These are phyloP conservation scores for Solanum aculeatissimum DNA, from an alignment of 305 asterid genomes.

Conservation along the genomic window DNA sequence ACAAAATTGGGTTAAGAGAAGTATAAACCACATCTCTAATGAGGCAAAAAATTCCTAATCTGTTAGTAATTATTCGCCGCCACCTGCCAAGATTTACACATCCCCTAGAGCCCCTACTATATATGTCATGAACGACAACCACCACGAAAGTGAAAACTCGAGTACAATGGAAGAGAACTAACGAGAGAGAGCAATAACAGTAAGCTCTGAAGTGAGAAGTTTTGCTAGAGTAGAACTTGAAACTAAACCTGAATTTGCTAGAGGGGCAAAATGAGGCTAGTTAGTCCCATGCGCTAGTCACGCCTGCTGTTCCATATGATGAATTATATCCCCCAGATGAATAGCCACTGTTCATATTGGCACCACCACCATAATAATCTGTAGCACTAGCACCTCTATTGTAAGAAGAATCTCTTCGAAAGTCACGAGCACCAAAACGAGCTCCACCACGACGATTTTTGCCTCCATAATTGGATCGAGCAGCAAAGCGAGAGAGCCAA, in stretches of 20 bases:
- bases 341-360: constrained; percentile 18
- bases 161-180: constrained; percentile 2
- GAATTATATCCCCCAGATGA: constrained; percentile 36
- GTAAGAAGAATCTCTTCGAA: constrained; percentile 44
- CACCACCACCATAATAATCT: constrained; percentile 44
- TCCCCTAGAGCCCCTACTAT: constrained; percentile 10
- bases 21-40: constrained; percentile 13
- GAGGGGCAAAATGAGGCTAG: neutral
- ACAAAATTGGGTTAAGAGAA: constrained; percentile 15
- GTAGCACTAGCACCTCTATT: constrained; percentile 37
- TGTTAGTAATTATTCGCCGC: constrained; percentile 20
- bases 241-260: neutral
- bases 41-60: constrained; percentile 12
- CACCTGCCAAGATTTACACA: constrained; percentile 24
- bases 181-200: neutral
- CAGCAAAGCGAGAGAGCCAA: constrained; percentile 77
- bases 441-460: constrained; percentile 63
- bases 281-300: constrained; percentile 88
- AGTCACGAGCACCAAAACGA: constrained; percentile 79
- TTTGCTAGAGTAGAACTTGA: neutral
- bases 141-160: constrained; percentile 10
- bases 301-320: constrained; percentile 40
- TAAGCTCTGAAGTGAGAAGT: neutral
- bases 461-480: constrained; percentile 35
- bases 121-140: neutral